phyloP scores from a whole-genome alignment of 352 stramenopile genomes.

The Phytophthora pinifolia region DNA sequence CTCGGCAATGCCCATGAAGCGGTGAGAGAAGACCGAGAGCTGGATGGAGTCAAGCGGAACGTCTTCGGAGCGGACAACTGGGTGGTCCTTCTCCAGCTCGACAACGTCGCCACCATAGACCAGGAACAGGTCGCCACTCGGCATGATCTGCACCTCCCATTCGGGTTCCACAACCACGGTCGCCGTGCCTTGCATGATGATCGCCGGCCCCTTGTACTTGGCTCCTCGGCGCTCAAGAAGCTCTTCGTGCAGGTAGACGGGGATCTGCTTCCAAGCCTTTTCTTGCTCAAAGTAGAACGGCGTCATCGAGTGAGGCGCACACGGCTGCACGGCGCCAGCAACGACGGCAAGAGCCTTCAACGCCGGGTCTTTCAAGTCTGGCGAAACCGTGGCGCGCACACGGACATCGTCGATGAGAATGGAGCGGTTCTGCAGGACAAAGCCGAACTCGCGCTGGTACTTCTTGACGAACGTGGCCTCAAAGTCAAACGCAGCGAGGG shows the following conservation, averaged over 20 bases:
- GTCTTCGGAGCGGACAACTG: conserved; percentile 25
- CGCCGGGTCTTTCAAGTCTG: conserved; percentile 51
- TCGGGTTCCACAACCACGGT: conserved; percentile 97
- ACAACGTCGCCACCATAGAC: conserved; percentile 41
- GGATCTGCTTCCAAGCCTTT: conserved; percentile 80
- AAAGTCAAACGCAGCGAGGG: conserved; percentile 79
- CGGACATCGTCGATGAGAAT: conserved; percentile 98
- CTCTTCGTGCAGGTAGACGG: conserved; percentile 94
- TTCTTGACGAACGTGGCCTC: conserved; percentile 87
- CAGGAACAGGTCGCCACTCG: conserved; percentile 96
- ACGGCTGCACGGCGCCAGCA: conserved; percentile 25
- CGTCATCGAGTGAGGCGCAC: conserved; percentile 59
- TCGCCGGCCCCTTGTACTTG: conserved; percentile 89
- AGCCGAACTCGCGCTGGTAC: conserved; percentile 98
- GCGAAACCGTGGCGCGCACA: conserved; percentile 93
- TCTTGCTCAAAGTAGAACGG: conserved; percentile 81
- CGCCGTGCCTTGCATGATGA: conserved; percentile 98
- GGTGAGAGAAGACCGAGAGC: conserved; percentile 96
- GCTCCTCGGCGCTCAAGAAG: conserved; percentile 71
- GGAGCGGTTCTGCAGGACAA: conserved; percentile 91
- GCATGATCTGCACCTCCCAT: conserved; percentile 93
- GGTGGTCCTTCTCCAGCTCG: conserved; percentile 25
- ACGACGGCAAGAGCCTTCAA: conserved; percentile 2
- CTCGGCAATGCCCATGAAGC: conserved; percentile 99
- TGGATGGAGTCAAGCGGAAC: conserved; percentile 94